Conservation (phyloP, 352 stramenopile genomes). For the Phytophthora foliorum region DNA sequence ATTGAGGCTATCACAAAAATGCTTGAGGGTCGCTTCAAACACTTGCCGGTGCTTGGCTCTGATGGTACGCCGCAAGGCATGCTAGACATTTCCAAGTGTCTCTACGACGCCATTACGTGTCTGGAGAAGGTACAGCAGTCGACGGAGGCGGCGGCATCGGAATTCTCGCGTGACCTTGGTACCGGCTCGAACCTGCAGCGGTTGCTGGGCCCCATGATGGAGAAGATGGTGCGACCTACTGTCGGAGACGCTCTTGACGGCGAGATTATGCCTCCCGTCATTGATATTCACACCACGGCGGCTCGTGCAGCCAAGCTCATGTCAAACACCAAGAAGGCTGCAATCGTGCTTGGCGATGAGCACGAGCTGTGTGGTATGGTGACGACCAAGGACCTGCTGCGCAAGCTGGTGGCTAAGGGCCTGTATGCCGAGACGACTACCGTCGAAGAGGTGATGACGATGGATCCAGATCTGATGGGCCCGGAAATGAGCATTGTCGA, state of each 20-base stretch:
- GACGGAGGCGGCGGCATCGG: conserved; percentile 76
- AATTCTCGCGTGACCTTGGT: conserved; percentile 85
- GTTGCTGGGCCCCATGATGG: conserved; percentile 87
- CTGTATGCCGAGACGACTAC: conserved; percentile 77
- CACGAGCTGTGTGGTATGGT: conserved; percentile 86
- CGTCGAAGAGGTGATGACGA: conserved; percentile 89
- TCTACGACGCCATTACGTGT: conserved; percentile 90
- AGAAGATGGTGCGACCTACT: conserved; percentile 91
- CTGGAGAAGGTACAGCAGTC: conserved; percentile 91
- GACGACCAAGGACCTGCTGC: conserved; percentile 87
- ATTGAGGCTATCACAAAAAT: conserved; percentile 92
- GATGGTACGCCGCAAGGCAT: conserved; percentile 84
- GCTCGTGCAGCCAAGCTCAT: conserved; percentile 86
- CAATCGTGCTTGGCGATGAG: conserved; percentile 76
- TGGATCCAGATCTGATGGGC: conserved; percentile 79
- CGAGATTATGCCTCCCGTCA: conserved; percentile 80
- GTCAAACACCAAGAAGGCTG: conserved; percentile 86
- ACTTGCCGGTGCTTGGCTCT: conserved; percentile 81
- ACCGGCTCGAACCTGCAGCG: conserved; percentile 76
- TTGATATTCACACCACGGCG: conserved; percentile 78
- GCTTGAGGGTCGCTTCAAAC: conserved; percentile 90
- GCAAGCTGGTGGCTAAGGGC: conserved; percentile 88
- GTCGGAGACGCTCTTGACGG: conserved; percentile 85
- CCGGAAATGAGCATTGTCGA: conserved; percentile 87
- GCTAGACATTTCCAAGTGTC: conserved; percentile 92